A percentile compares a stretch with the other conserved stretches of the same genome.
phyloP scores from a whole-genome alignment of 202 grass and related monocot species.

The Cymbopogon flexuosus region DNA sequence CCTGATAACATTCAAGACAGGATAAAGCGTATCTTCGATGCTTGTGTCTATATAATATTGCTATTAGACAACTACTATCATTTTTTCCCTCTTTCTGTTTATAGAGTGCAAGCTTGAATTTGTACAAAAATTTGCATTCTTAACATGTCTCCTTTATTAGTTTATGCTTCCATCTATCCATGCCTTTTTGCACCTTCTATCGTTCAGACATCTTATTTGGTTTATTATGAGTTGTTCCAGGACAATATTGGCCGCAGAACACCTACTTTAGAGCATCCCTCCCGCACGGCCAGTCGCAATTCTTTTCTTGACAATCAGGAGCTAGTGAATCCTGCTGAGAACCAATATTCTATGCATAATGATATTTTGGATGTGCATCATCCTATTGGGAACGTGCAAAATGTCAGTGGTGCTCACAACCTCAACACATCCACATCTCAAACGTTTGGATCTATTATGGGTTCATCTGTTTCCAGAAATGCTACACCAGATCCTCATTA shows the following conservation, averaged over 20 bases:
- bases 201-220: not conserved
- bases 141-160: not conserved
- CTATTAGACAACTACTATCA: not conserved
- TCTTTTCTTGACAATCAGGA: conserved; percentile 66
- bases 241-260: conserved; percentile 54
- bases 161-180: not conserved
- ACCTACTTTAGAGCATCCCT: conserved; percentile 52
- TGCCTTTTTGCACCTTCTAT: not conserved
- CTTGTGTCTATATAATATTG: not conserved
- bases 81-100: not conserved
- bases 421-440: conserved; percentile 49
- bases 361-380: conserved; percentile 49
- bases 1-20: not conserved
- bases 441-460: conserved; percentile 59
- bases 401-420: conserved; percentile 36
- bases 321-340: conserved; percentile 40
- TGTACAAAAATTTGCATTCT: not conserved
- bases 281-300: conserved; percentile 62
- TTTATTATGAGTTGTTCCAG: conserved; percentile 50
- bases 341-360: conserved; percentile 45
- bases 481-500: conserved; percentile 66
- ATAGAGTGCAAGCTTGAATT: not conserved
- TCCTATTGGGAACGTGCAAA: conserved; percentile 29
- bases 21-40: not conserved
- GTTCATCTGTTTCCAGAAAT: conserved; percentile 65